Evolutionary conservation across 495 filamentous ascomycete species (phyloP).

Genomic region (Pyrenula aspistea): DNA sequence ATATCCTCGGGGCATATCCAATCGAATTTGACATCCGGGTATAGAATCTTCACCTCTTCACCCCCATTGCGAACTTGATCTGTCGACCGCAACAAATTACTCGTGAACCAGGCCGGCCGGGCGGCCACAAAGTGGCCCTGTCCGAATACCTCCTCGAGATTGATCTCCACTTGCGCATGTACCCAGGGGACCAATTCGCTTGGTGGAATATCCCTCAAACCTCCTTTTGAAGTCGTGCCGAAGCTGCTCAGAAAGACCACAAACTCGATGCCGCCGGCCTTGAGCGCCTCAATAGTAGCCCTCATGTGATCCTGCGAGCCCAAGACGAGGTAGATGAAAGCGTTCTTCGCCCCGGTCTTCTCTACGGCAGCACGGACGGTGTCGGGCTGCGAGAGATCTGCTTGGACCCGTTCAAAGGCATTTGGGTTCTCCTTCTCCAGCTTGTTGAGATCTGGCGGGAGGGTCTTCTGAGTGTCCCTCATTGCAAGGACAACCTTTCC

Average conservation of each 20-base stretch:
- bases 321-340: constrained; percentile 20
- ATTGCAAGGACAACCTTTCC: background rate
- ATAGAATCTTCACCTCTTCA: background rate
- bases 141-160: constrained; percentile 10
- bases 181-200: constrained; percentile 4
- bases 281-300: constrained; percentile 10
- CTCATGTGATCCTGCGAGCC: constrained; percentile 16
- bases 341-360: constrained; percentile 11
- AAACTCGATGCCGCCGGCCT: constrained; percentile 10
- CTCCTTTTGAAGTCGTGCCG: background rate
- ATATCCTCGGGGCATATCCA: background rate
- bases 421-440: constrained; percentile 5
- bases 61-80: background rate
- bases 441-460: background rate
- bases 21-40: background rate
- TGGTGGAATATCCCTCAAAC: background rate
- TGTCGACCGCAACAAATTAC: background rate
- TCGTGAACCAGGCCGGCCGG: constrained; percentile 1
- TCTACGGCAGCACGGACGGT: constrained; percentile 11
- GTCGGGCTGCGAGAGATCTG: constrained; percentile 18
- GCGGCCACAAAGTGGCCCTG: constrained; percentile 5
- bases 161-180: constrained; percentile 9
- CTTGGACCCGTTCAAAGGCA: constrained; percentile 13
- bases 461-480: background rate
- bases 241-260: constrained; percentile 12